Conservation (phyloP, 169 alveolate species). For the Eimeria sp. region DNA sequence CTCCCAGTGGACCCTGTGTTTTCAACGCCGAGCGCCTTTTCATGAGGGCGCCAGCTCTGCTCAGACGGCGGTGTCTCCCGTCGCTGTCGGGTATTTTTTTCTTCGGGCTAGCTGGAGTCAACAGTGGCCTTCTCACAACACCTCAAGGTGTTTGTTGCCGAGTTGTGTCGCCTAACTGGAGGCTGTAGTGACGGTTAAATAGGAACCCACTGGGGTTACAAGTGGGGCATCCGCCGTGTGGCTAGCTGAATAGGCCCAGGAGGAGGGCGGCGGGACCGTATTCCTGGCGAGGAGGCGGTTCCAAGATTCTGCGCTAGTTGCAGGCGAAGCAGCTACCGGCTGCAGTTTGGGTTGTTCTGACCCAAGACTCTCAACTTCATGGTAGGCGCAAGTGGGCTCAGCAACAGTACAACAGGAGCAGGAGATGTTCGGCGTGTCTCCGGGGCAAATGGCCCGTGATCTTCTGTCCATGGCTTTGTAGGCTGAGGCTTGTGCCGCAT, state of each 20-base stretch:
- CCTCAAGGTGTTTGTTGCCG: conserved; percentile 39
- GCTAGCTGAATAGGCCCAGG: not conserved
- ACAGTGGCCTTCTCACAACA: conserved; percentile 56
- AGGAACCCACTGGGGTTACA: conserved; percentile 1
- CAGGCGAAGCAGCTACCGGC: conserved; percentile 70
- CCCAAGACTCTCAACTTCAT: not conserved
- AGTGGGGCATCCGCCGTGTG: conserved; percentile 7
- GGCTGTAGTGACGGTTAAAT: conserved; percentile 39
- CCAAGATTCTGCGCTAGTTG: not conserved
- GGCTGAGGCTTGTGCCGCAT: conserved; percentile 35
- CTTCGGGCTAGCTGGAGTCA: conserved; percentile 76
- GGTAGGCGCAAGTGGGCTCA: conserved; percentile 15
- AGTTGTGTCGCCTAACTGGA: conserved; percentile 24
- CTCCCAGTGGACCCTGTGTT: conserved; percentile 48
- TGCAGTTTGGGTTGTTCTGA: conserved; percentile 15
- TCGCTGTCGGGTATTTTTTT: conserved; percentile 70
- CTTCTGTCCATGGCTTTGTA: not conserved
- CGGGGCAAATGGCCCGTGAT: conserved; percentile 14
- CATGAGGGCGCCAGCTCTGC: conserved; percentile 59
- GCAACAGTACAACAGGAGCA: conserved; percentile 32
- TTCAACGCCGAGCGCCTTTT: conserved; percentile 29
- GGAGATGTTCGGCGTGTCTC: conserved; percentile 28
- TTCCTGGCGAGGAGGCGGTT: not conserved
- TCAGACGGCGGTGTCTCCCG: conserved; percentile 63
- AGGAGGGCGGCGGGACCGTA: conserved; percentile 6